These are phyloP conservation scores for Salix suchowensis DNA, from an alignment of 345 rosid species.

Conservation along the genomic window DNA sequence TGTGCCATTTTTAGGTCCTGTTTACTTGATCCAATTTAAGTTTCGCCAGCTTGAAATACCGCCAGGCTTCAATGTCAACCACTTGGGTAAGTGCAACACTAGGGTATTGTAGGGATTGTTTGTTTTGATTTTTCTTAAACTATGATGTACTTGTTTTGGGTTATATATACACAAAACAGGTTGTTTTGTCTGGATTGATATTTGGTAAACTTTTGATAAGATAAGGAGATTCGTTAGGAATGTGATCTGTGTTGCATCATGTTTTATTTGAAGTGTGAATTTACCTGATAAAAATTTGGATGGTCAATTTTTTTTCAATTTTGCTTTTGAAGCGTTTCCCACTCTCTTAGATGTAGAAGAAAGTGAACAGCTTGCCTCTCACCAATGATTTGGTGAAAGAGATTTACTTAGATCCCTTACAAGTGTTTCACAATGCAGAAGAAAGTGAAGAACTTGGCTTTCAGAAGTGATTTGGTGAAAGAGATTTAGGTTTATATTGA, in stretches of 20 bases:
- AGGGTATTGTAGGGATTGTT: background rate
- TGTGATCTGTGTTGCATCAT: background rate
- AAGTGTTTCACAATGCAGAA: too few relatives aligned
- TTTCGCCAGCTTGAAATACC: conserved; percentile 94
- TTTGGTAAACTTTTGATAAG: background rate
- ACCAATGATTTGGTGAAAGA: background rate
- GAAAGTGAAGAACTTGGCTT: too few relatives aligned
- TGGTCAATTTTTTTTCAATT: background rate
- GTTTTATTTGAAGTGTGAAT: background rate
- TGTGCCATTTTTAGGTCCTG: conserved; percentile 49
- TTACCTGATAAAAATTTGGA: background rate
- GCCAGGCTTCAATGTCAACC: conserved; percentile 65
- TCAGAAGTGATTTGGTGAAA: too few relatives aligned
- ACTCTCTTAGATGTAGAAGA: background rate
- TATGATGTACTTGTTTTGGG: background rate
- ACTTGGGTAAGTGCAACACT: conserved; percentile 53
- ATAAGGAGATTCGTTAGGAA: background rate
- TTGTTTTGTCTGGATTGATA: background rate
- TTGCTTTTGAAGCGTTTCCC: background rate
- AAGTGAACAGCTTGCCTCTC: background rate
- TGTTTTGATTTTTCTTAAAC: background rate
- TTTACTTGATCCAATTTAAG: conserved; percentile 82
- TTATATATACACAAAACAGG: background rate
- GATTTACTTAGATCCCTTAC: background rate
- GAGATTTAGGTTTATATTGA: too few relatives aligned